Conservation (phyloP, 805 yeast genomes). For the Starmerella geochares region DNA sequence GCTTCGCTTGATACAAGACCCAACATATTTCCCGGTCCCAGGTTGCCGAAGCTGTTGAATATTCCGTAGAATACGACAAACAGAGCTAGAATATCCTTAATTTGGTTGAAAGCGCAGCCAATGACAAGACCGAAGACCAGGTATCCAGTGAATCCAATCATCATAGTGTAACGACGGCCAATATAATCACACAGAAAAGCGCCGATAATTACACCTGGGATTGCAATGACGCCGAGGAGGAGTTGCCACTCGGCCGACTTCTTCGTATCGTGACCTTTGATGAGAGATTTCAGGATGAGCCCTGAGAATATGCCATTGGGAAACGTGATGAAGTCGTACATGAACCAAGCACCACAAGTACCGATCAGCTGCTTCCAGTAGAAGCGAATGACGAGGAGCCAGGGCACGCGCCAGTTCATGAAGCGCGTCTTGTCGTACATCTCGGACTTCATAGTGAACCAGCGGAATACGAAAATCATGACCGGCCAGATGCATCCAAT, state of each 20-base stretch:
- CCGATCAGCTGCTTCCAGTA: conserved; percentile 64
- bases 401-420: conserved; percentile 43
- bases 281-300: conserved; percentile 45
- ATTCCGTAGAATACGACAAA: conserved; percentile 66
- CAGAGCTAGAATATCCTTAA: conserved; percentile 48
- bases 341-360: conserved; percentile 66
- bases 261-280: conserved; percentile 37
- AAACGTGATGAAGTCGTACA: conserved; percentile 71
- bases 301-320: conserved; percentile 66
- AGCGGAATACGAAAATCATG: conserved; percentile 59
- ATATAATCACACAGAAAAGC: conserved; percentile 49
- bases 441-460: conserved; percentile 56
- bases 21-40: conserved; percentile 71
- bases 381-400: conserved; percentile 48
- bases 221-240: conserved; percentile 50
- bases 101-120: conserved; percentile 42
- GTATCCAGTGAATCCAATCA: conserved; percentile 62
- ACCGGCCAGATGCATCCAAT: conserved; percentile 67
- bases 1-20: conserved; percentile 59
- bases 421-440: conserved; percentile 58
- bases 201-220: conserved; percentile 67
- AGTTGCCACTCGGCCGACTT: conserved; percentile 65
- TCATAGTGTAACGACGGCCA: conserved; percentile 64
- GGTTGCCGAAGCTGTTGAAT: conserved; percentile 58
- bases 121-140: conserved; percentile 43